A percentile compares a stretch with the other conserved stretches of the same genome.
Conservation (phyloP, 164 flowering plant genomes). For the Hamamelis virginiana region DNA sequence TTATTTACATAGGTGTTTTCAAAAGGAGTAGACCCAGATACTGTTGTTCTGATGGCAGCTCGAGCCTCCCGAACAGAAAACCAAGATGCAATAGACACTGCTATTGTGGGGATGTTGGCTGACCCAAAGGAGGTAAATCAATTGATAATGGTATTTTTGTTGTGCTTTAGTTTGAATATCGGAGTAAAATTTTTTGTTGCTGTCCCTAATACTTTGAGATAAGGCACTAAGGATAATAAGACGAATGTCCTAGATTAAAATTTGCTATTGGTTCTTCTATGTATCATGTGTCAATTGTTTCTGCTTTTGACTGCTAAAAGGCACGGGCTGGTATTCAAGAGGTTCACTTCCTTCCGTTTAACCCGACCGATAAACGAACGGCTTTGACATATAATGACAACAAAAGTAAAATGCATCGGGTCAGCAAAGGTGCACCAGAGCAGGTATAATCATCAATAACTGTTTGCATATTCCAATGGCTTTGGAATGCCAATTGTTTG, state of each 20-base stretch:
- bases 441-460: constrained; percentile 37
- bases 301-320: constrained; percentile 29
- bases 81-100: constrained; percentile 64
- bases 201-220: too few species aligned
- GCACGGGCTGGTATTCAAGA: constrained; percentile 68
- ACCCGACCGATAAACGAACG: constrained; percentile 63
- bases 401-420: constrained; percentile 62
- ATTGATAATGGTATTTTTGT: background rate
- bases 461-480: background rate
- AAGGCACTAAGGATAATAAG: too few species aligned
- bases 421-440: constrained; percentile 89
- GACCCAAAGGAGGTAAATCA: constrained; percentile 74
- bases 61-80: constrained; percentile 53
- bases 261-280: too few species aligned
- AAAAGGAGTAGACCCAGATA: constrained; percentile 51
- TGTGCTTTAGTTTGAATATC: background rate
- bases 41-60: constrained; percentile 59
- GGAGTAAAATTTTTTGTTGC: background rate
- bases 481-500: background rate
- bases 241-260: too few species aligned
- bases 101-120: constrained; percentile 50
- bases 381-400: constrained; percentile 60
- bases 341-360: constrained; percentile 67
- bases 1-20: constrained; percentile 47
- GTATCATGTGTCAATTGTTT: too few species aligned